A percentile compares a stretch with the other conserved stretches of the same genome.
phyloP scores from a whole-genome alignment of 1,284 basidiomycete genomes.

The Microbotryum intermedium region DNA sequence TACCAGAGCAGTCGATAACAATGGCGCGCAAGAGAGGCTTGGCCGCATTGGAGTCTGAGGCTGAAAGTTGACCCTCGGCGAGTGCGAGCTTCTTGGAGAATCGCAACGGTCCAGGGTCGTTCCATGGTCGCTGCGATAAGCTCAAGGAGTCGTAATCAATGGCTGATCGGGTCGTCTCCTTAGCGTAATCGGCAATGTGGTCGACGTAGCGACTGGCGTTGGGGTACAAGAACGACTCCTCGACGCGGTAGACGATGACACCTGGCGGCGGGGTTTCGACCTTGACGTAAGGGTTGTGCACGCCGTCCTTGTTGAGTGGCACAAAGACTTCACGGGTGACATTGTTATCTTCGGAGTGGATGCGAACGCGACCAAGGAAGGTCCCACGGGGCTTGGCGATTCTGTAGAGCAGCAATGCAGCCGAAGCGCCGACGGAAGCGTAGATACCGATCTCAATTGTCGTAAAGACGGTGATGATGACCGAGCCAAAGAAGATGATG shows the following conservation, averaged over 20 bases:
- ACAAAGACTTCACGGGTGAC: constrained; percentile 63
- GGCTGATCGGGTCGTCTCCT: constrained; percentile 64
- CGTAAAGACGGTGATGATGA: constrained; percentile 59
- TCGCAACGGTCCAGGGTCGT: constrained; percentile 58
- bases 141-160: constrained; percentile 46
- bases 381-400: constrained; percentile 83
- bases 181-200: constrained; percentile 71
- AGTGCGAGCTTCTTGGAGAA: constrained; percentile 33
- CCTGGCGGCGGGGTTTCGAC: constrained; percentile 75
- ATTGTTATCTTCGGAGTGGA: constrained; percentile 41
- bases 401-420: constrained; percentile 76
- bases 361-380: constrained; percentile 75
- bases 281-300: constrained; percentile 62
- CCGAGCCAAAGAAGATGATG: constrained; percentile 79
- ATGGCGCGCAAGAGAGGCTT: constrained; percentile 67
- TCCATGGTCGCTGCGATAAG: constrained; percentile 79
- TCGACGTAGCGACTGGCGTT: constrained; percentile 68
- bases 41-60: constrained; percentile 43
- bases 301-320: constrained; percentile 53
- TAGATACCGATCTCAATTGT: constrained; percentile 80
- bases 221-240: constrained; percentile 89
- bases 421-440: constrained; percentile 66
- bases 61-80: background rate
- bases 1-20: constrained; percentile 80
- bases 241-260: constrained; percentile 83